phyloP scores from a whole-genome alignment of 345 rosid species.

The Salix brachista region DNA sequence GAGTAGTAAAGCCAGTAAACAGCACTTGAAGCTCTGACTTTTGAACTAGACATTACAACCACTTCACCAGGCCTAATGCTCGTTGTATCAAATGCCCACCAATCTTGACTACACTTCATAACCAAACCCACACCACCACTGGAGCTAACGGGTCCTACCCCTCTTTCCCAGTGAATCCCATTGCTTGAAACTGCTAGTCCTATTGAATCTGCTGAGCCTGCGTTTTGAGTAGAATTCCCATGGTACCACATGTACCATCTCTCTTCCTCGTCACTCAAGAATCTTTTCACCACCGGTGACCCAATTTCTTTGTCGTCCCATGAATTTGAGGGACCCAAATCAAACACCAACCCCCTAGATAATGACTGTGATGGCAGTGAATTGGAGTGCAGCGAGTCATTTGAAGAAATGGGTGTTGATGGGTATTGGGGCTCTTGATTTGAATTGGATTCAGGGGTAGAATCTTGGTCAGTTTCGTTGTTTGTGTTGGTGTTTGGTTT shows the following conservation, averaged over 20 bases:
- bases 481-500: slow-evolving; percentile 35
- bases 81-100: slow-evolving; percentile 83
- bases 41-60: slow-evolving; percentile 64
- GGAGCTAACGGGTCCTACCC: slow-evolving; percentile 34
- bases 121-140: slow-evolving; percentile 66
- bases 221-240: slow-evolving; percentile 42
- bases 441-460: slow-evolving; percentile 14
- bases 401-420: slow-evolving; percentile 11
- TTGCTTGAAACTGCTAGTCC: slow-evolving; percentile 76
- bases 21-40: slow-evolving; percentile 54
- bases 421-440: slow-evolving; percentile 5
- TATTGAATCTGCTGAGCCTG: slow-evolving; percentile 38
- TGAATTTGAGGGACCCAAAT: slow-evolving; percentile 43
- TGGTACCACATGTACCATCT: slow-evolving; percentile 93
- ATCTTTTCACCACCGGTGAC: slow-evolving; percentile 82
- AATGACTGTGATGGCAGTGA: slow-evolving; percentile 5
- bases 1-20: slow-evolving; percentile 86
- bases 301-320: slow-evolving; percentile 77
- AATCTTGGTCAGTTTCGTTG: slow-evolving; percentile 25
- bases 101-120: slow-evolving; percentile 54
- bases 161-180: slow-evolving; percentile 84
- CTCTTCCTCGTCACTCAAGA: slow-evolving; percentile 72
- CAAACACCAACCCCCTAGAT: slow-evolving; percentile 55
- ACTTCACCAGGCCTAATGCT: slow-evolving; percentile 69
- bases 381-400: slow-evolving; percentile 12